phyloP scores from a whole-genome alignment of 257 asterid genomes.

The Nicotiana paniculata region DNA sequence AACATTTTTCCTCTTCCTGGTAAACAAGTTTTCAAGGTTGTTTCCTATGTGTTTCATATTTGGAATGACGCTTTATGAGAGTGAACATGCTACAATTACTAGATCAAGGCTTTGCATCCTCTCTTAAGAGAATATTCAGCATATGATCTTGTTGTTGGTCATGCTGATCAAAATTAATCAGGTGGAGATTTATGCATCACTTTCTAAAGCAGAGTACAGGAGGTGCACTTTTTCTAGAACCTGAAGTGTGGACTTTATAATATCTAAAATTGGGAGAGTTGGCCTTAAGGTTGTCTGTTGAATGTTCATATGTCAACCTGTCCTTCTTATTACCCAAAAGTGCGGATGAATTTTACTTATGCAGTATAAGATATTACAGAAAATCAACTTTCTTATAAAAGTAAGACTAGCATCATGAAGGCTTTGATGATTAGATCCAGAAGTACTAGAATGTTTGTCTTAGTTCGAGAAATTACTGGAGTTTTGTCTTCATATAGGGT shows the following conservation, averaged over 20 bases:
- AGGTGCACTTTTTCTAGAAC: neutral
- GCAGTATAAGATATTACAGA: neutral
- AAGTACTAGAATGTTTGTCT: neutral
- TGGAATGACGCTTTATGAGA: neutral
- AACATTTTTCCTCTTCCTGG: neutral
- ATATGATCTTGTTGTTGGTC: neutral
- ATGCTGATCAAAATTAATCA: neutral
- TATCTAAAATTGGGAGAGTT: neutral
- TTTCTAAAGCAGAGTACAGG: neutral
- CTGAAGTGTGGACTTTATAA: neutral
- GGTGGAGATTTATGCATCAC: conserved; percentile 1
- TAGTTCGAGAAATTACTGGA: neutral
- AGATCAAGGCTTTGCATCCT: conserved; percentile 1
- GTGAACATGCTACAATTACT: neutral
- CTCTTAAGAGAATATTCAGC: neutral
- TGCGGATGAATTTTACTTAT: neutral
- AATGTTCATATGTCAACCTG: neutral
- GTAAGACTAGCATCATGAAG: neutral
- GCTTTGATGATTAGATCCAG: neutral
- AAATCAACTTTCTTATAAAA: neutral
- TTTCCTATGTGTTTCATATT: neutral
- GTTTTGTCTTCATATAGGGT: neutral
- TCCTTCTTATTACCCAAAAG: neutral
- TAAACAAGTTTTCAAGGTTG: neutral
- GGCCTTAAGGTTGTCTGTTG: neutral